These are phyloP conservation scores for Datisca glomerata DNA, from an alignment of 306 rosid genomes.

Conservation along the genomic window DNA sequence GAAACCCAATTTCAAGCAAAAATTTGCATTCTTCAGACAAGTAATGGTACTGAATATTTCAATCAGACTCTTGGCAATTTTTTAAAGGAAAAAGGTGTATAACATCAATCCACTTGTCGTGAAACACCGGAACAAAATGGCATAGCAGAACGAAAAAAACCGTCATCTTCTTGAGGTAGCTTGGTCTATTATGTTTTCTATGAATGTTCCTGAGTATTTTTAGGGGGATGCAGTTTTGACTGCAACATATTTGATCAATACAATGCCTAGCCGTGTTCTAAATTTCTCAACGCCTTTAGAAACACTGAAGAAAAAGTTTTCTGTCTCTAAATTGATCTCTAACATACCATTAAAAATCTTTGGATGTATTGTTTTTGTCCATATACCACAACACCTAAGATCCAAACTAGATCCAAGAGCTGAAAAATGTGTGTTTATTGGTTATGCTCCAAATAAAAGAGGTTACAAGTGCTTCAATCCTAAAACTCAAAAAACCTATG, in stretches of 20 bases:
- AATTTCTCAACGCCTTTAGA: background rate
- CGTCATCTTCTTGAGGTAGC: too few relatives aligned
- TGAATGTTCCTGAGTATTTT: too few relatives aligned
- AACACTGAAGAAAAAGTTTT: background rate
- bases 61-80: too few relatives aligned
- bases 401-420: too few relatives aligned
- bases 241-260: background rate
- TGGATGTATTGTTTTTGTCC: background rate
- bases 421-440: too few relatives aligned
- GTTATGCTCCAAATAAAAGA: too few relatives aligned
- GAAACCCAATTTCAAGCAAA: background rate
- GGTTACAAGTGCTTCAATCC: too few relatives aligned
- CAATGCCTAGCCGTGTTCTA: background rate
- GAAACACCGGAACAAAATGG: too few relatives aligned
- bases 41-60: background rate
- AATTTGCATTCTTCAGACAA: background rate
- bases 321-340: background rate
- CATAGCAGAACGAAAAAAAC: too few relatives aligned
- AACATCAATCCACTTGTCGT: background rate
- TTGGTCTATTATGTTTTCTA: too few relatives aligned
- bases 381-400: too few relatives aligned
- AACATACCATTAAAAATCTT: background rate
- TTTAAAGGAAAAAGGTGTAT: background rate
- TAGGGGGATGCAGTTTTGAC: too few relatives aligned
- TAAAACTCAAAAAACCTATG: background rate